Evolutionary conservation across 306 rosid species (phyloP), one percentile per base, ranked within the genome.

Genomic region (Vicia sativa): DNA sequence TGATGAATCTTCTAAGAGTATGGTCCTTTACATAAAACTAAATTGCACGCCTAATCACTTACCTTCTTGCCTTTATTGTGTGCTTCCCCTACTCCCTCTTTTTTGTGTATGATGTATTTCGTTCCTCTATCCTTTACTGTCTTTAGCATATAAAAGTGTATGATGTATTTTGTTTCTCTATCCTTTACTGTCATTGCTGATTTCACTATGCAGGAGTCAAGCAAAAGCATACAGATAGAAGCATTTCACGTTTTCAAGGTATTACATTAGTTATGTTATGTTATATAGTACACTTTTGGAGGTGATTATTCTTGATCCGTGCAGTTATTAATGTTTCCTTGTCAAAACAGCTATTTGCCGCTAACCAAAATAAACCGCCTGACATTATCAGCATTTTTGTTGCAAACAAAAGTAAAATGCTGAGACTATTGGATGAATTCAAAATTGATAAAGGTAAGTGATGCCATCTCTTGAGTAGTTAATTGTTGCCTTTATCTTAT

Each of bases 231-330:
- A 74, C 99, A 90, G 81, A 77, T 90, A 14, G 99, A 93, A 78
- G 97, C 99, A 72, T 93, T 93, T 71, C 99, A 93, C 70, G 96
- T 93, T 66, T 93, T 90, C 77, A 93, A 93, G 99, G 99, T 93
- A 84, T 50, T 11, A 16, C 49, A 76, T 15, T 70, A 19, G n/a
- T n/a, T n/a, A 53, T 50, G 49, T 11, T 16, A 18, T 25, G 46
- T 50, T 35, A 9, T 14, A 37, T 13, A 42, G 43, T 19, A 71
- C 53, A 41, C 34, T 14, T 28, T 78, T 68, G 49, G 41, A 67
- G 53, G 57, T 65, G 11, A 14, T 68, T 49, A 25, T n/a, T 50
- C 41, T 52, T 8, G 46, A 38, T 41, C 53, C 13, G 52, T 16
- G 59, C 60, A 13, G 39, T 67, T 50, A 55, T 61, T 86, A 52